Percentiles rank a stretch among this genome's conserved stretches.
Conservation (phyloP, 2,329 filamentous ascomycete genomes). For the Venturia carpophila region DNA sequence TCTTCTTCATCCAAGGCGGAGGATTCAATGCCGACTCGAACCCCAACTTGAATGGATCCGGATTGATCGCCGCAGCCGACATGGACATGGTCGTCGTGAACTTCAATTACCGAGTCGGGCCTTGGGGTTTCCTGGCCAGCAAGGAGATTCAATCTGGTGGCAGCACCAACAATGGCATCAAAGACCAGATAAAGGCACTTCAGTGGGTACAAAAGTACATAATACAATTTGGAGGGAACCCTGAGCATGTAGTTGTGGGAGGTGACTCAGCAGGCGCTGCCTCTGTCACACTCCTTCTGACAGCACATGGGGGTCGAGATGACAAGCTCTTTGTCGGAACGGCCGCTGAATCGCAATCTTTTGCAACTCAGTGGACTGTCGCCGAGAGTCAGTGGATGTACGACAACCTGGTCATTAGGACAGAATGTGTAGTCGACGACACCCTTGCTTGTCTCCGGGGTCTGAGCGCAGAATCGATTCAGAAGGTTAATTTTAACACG, state of each 20-base stretch:
- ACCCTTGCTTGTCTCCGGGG: conserved; percentile 45
- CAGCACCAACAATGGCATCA: conserved; percentile 5
- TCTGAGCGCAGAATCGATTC: conserved; percentile 52
- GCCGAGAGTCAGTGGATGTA: conserved; percentile 52
- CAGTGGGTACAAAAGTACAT: conserved; percentile 24
- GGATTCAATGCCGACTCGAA: conserved; percentile 30
- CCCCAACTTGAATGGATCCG: conserved; percentile 6
- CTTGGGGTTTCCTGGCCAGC: not conserved
- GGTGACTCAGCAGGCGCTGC: conserved; percentile 30
- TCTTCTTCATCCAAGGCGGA: conserved; percentile 47
- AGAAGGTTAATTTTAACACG: conserved; percentile 43
- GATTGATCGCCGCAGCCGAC: conserved; percentile 22
- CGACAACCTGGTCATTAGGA: conserved; percentile 50
- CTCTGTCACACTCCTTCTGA: conserved; percentile 39
- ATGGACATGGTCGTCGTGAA: conserved; percentile 40
- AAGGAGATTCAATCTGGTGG: not conserved
- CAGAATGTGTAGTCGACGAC: conserved; percentile 45
- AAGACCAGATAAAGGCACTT: conserved; percentile 18
- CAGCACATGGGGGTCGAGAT: conserved; percentile 40
- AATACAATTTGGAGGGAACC: conserved; percentile 22
- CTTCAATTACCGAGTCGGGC: conserved; percentile 39
- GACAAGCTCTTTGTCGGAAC: conserved; percentile 38
- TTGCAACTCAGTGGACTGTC: conserved; percentile 42
- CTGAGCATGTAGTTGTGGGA: conserved; percentile 23
- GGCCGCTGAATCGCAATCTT: conserved; percentile 39